These are phyloP conservation scores for Tillandsia leiboldiana DNA, from an alignment of 176 grass and related monocot species.

Conservation along the genomic window DNA sequence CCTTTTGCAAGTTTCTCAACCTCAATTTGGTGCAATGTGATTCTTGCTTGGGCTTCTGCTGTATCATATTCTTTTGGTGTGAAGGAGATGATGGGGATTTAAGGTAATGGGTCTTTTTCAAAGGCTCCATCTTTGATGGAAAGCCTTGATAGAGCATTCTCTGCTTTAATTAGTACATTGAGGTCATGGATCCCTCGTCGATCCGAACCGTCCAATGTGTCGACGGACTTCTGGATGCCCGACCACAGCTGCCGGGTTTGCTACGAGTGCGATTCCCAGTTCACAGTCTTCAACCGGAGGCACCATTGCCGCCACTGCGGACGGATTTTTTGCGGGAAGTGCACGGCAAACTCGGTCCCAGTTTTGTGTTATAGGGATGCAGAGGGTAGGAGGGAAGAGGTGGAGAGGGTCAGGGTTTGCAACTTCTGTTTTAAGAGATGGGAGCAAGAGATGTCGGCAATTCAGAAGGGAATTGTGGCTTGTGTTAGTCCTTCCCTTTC, in stretches of 20 bases:
- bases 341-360: constrained; percentile 65
- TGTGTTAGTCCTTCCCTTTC: constrained; percentile 46
- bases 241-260: constrained; percentile 83
- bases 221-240: constrained; percentile 92
- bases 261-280: constrained; percentile 70
- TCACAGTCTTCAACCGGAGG: constrained; percentile 81
- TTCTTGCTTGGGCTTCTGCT: too few species aligned
- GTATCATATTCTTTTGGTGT: too few species aligned
- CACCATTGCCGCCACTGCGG: constrained; percentile 96
- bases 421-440: constrained; percentile 78
- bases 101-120: constrained; percentile 34
- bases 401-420: constrained; percentile 64
- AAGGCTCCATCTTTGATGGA: constrained; percentile 39
- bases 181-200: constrained; percentile 60
- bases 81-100: constrained; percentile 20
- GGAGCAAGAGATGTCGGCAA: constrained; percentile 49
- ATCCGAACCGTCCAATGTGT: constrained; percentile 67
- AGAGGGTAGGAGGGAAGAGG: constrained; percentile 36
- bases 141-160: constrained; percentile 40
- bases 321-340: constrained; percentile 85
- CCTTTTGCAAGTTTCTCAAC: too few species aligned
- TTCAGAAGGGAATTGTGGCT: constrained; percentile 23
- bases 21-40: too few species aligned
- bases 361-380: constrained; percentile 24
- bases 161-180: constrained; percentile 53